Evolutionary conservation across 2,329 filamentous ascomycete species (phyloP).

Genomic region (Botrytis squamosa): DNA sequence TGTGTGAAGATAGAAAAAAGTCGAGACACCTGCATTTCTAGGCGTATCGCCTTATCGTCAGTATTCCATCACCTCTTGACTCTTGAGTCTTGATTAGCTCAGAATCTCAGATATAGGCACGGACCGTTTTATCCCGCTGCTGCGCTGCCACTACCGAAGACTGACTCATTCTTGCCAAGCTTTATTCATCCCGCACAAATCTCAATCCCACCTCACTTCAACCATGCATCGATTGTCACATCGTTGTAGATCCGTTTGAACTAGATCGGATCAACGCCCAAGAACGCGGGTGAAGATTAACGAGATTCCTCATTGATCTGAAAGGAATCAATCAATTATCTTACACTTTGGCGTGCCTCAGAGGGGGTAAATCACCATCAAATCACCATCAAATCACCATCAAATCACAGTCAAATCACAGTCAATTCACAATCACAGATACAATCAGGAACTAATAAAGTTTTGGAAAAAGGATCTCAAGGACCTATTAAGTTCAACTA

Average conservation of each 20-base stretch:
- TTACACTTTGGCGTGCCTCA: background rate
- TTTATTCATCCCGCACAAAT: background rate
- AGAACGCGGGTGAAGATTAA: background rate
- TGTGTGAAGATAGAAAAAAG: constrained; percentile 2
- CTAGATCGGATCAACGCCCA: background rate
- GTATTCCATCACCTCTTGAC: background rate
- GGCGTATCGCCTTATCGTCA: constrained; percentile 11
- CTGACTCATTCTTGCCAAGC: constrained; percentile 3
- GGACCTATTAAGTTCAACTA: constrained; percentile 12
- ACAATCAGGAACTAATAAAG: background rate
- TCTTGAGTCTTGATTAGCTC: background rate
- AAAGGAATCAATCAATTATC: background rate
- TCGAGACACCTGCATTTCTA: background rate
- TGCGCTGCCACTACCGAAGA: constrained; percentile 10
- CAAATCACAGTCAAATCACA: background rate
- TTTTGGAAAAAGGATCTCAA: constrained; percentile 10
- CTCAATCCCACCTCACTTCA: constrained; percentile 9
- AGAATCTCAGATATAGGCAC: constrained; percentile 1
- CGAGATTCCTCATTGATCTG: background rate
- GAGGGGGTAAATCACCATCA: background rate
- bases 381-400: too few species aligned
- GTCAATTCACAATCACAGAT: background rate
- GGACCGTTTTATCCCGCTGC: constrained; percentile 6
- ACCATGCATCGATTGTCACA: constrained; percentile 3
- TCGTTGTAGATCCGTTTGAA: constrained; percentile 3